phyloP scores from a whole-genome alignment of 2,329 filamentous ascomycete genomes.

The Fusarium floridanum region DNA sequence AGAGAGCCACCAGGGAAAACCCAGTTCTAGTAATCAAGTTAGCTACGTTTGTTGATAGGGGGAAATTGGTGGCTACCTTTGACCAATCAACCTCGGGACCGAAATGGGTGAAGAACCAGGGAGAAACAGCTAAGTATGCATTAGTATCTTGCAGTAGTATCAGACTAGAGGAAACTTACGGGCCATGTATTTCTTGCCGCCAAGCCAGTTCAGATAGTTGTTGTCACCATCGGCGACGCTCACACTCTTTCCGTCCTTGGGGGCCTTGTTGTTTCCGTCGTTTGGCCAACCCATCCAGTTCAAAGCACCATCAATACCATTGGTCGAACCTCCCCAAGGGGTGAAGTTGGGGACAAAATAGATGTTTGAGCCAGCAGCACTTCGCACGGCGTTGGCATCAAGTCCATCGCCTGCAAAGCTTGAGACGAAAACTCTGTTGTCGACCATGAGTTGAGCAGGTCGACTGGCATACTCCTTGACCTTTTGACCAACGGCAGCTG shows the following conservation, averaged over 20 bases:
- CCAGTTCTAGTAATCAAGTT: slow-evolving; percentile 64
- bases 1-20: slow-evolving; percentile 70
- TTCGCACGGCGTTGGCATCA: slow-evolving; percentile 56
- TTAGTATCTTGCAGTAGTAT: not conserved
- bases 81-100: slow-evolving; percentile 38
- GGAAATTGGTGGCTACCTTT: slow-evolving; percentile 7
- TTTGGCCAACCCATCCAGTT: slow-evolving; percentile 62
- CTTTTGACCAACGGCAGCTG: slow-evolving; percentile 57
- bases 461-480: slow-evolving; percentile 59
- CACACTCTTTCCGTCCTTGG: slow-evolving; percentile 53
- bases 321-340: slow-evolving; percentile 53
- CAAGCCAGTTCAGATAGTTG: slow-evolving; percentile 51
- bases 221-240: slow-evolving; percentile 57
- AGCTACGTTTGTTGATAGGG: slow-evolving; percentile 43
- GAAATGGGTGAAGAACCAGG: slow-evolving; percentile 64
- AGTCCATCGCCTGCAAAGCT: slow-evolving; percentile 65
- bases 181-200: slow-evolving; percentile 62
- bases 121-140: slow-evolving; percentile 43
- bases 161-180: slow-evolving; percentile 21
- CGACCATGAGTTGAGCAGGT: slow-evolving; percentile 62
- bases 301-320: slow-evolving; percentile 60
- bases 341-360: slow-evolving; percentile 66
- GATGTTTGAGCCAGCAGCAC: slow-evolving; percentile 58
- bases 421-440: slow-evolving; percentile 64
- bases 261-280: slow-evolving; percentile 63